Conservation (phyloP, 495 filamentous ascomycete species). For the Achaetomiella virescens region DNA sequence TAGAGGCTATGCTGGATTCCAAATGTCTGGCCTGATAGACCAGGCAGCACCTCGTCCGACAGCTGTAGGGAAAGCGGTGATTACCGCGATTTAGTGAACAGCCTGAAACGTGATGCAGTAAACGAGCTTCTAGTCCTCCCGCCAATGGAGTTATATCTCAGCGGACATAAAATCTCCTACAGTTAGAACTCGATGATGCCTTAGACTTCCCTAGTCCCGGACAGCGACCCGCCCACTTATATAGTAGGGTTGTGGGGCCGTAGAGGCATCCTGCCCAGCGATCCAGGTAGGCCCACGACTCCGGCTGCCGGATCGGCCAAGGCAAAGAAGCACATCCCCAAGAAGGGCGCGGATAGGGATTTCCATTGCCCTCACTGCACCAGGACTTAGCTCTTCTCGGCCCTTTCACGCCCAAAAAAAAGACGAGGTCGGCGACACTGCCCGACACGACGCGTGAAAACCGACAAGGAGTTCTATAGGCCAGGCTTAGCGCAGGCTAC, state of each 20-base stretch:
- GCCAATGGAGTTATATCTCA: slow-evolving; percentile 52
- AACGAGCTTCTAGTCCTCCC: no score
- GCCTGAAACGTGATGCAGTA: no score
- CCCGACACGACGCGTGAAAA: no score
- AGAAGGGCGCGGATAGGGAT: slow-evolving; percentile 92
- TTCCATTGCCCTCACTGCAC: slow-evolving; percentile 95
- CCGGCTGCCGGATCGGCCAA: slow-evolving; percentile 51
- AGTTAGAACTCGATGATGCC: slow-evolving; percentile 42
- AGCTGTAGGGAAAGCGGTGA: no score
- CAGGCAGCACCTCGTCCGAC: no score
- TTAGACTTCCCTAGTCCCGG: slow-evolving; percentile 36
- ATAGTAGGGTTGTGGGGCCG: slow-evolving; percentile 90
- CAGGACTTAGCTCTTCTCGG: slow-evolving; percentile 97
- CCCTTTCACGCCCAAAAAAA: no score
- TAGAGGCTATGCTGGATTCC: no score
- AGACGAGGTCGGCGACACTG: no score
- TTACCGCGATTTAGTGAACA: no score
- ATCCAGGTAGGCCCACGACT: slow-evolving; percentile 69
- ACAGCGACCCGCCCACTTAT: slow-evolving; percentile 65
- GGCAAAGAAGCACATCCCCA: slow-evolving; percentile 73
- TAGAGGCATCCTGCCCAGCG: slow-evolving; percentile 82
- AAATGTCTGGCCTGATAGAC: no score
- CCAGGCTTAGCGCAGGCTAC: no score
- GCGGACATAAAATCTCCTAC: slow-evolving; percentile 46
- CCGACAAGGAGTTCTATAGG: no score